Conservation (phyloP, 768 basidiomycete genomes). For the Tulasnella calospora region DNA sequence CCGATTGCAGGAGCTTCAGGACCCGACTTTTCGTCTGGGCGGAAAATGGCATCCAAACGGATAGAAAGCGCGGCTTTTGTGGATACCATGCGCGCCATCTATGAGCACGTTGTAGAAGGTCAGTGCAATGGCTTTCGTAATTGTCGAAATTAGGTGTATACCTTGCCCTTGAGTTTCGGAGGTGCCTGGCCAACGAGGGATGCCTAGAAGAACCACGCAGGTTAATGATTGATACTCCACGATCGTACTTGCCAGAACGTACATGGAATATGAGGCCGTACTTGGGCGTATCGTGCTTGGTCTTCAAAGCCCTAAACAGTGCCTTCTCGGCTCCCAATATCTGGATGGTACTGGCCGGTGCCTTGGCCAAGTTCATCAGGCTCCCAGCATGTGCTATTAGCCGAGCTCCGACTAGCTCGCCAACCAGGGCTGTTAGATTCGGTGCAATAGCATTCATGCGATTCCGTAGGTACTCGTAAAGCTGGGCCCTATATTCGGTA, state of each 20-base stretch:
- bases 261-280: slow-evolving; percentile 99
- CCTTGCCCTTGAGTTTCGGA: slow-evolving; percentile 96
- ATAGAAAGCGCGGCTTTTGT: slow-evolving; percentile 97
- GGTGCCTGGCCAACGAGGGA: slow-evolving; percentile 96
- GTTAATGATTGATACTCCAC: background rate
- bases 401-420: slow-evolving; percentile 70
- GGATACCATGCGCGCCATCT: slow-evolving; percentile 99
- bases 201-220: slow-evolving; percentile 48
- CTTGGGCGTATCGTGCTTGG: slow-evolving; percentile 94
- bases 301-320: slow-evolving; percentile 69
- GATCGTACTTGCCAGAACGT: slow-evolving; percentile 33
- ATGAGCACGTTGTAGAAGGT: background rate
- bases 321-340: slow-evolving; percentile 76
- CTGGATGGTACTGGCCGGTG: slow-evolving; percentile 73
- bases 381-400: slow-evolving; percentile 72
- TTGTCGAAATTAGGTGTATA: slow-evolving; percentile 34
- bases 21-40: slow-evolving; percentile 85
- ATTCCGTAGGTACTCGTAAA: slow-evolving; percentile 94
- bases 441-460: slow-evolving; percentile 98
- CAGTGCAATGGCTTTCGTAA: background rate
- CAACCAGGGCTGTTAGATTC: slow-evolving; percentile 82
- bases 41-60: slow-evolving; percentile 94
- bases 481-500: slow-evolving; percentile 87
- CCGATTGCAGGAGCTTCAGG: slow-evolving; percentile 79
- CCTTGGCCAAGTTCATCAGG: slow-evolving; percentile 63